Evolutionary conservation across 257 asterid genomes (phyloP).

Genomic region (Solanum piurae): DNA sequence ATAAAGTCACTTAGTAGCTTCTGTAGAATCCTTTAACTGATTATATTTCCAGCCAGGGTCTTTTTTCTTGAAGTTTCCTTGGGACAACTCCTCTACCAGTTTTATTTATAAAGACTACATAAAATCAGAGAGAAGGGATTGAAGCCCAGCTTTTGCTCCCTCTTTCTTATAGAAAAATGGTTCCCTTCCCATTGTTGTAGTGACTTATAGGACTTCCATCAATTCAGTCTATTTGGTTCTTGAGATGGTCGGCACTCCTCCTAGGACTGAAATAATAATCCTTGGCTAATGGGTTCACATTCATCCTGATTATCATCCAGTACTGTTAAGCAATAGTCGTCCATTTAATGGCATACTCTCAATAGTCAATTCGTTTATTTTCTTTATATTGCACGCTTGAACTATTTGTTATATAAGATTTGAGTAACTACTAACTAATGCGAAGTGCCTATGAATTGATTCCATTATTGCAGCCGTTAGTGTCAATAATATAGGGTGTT

Average conservation of each 20-base stretch:
- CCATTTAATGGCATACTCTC: background rate
- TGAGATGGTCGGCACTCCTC: background rate
- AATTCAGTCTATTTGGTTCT: background rate
- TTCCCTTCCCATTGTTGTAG: background rate
- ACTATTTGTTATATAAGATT: background rate
- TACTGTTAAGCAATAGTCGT: background rate
- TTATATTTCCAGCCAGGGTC: background rate
- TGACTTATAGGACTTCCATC: background rate
- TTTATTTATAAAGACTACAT: background rate
- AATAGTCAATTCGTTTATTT: background rate
- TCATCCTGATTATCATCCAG: background rate
- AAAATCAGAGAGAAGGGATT: background rate
- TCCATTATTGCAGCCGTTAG: background rate
- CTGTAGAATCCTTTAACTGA: background rate
- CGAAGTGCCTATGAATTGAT: background rate
- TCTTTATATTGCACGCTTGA: background rate
- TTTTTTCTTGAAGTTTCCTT: background rate
- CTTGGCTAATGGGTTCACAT: background rate
- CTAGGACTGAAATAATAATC: background rate
- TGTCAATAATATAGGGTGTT: background rate
- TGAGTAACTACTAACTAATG: background rate
- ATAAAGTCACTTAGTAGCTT: background rate
- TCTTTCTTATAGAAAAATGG: background rate
- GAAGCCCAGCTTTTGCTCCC: background rate
- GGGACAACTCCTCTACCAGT: background rate